These are phyloP conservation scores for Fusarium sp. DNA, from an alignment of 2,329 filamentous ascomycete species.

Conservation along the genomic window DNA sequence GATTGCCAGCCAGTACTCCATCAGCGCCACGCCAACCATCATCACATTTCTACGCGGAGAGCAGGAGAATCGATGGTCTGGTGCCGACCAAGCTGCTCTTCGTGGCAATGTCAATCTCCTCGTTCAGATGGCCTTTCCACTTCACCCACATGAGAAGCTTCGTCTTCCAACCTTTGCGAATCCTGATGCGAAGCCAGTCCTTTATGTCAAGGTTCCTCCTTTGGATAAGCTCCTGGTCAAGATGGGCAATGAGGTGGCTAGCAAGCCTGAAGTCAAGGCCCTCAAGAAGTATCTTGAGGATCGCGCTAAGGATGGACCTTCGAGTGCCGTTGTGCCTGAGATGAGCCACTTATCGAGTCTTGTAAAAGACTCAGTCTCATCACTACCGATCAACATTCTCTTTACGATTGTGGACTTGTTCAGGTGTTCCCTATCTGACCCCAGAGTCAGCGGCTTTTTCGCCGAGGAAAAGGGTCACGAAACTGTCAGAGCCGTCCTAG, in stretches of 20 bases:
- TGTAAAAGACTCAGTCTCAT: constrained; percentile 61
- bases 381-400: constrained; percentile 68
- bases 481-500: constrained; percentile 68
- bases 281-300: constrained; percentile 75
- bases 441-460: constrained; percentile 80
- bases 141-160: constrained; percentile 77
- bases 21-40: constrained; percentile 86
- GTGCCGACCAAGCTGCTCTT: constrained; percentile 73
- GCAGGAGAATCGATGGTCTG: constrained; percentile 81
- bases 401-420: constrained; percentile 90
- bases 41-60: constrained; percentile 80
- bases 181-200: constrained; percentile 68
- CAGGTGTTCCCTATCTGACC: constrained; percentile 77
- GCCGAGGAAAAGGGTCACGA: constrained; percentile 74
- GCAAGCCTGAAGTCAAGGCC: constrained; percentile 65
- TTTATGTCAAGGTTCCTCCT: constrained; percentile 81
- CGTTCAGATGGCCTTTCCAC: constrained; percentile 75
- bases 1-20: constrained; percentile 69
- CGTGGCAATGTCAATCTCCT: constrained; percentile 76
- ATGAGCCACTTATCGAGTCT: constrained; percentile 70
- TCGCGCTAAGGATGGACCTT: constrained; percentile 63
- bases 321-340: constrained; percentile 74
- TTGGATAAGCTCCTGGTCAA: constrained; percentile 82
- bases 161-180: constrained; percentile 74
- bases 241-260: constrained; percentile 67